Evolutionary conservation across 495 filamentous ascomycete genomes (phyloP).

Genomic region (Talaromyces adpressus): DNA sequence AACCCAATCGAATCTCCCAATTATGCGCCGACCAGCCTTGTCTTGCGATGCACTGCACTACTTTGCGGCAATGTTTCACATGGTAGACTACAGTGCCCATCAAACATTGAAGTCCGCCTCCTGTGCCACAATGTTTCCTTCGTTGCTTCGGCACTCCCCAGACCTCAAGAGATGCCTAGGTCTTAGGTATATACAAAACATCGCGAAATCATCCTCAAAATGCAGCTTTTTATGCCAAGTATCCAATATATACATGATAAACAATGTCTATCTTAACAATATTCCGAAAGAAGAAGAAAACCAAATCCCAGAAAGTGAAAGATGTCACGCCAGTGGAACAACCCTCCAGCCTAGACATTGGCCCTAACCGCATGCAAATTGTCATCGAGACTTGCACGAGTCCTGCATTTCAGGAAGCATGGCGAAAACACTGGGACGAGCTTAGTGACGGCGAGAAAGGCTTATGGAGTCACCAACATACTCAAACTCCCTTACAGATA

Average conservation of each 20-base stretch:
- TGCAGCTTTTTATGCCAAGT: background rate
- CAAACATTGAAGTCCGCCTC: background rate
- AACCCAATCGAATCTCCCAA: background rate
- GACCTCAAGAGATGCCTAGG: too few relatives aligned
- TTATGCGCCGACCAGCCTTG: background rate
- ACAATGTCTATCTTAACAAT: background rate
- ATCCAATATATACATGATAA: background rate
- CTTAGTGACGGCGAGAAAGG: background rate
- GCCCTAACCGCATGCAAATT: background rate
- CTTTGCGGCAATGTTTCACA: background rate
- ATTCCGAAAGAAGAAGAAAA: background rate
- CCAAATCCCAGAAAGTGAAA: background rate
- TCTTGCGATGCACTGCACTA: background rate
- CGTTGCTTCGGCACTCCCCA: background rate
- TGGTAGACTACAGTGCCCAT: background rate
- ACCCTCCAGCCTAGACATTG: background rate
- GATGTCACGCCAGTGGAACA: background rate
- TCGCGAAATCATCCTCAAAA: background rate
- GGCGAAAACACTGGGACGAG: constrained; percentile 3
- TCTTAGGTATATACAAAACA: background rate
- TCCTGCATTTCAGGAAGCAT: constrained; percentile 6
- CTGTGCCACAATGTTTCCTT: background rate
- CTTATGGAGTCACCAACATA: background rate
- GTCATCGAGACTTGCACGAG: background rate
- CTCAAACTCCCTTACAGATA: background rate